Percentiles rank a stretch among this genome's conserved stretches.
Evolutionary conservation across 2,329 filamentous ascomycete genomes (phyloP).

Genomic region (Bipolaris bicolor): DNA sequence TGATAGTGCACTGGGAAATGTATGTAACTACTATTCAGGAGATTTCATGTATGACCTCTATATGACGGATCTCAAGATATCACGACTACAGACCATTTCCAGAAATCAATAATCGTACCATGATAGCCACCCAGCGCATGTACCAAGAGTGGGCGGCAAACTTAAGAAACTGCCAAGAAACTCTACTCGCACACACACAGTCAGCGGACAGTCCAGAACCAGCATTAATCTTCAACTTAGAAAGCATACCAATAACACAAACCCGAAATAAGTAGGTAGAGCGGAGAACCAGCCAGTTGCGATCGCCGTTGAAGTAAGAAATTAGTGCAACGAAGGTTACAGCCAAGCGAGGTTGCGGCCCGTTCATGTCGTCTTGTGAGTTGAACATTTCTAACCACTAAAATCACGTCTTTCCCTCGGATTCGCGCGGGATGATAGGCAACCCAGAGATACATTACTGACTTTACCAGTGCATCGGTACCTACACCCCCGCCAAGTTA

Average conservation of each 20-base stretch:
- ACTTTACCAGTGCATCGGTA: neutral
- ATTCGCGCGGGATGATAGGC: neutral
- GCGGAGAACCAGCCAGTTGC: neutral
- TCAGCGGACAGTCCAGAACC: neutral
- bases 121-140: neutral
- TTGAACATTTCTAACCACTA: neutral
- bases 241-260: neutral
- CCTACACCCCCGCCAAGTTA: neutral
- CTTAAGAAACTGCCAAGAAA: no score
- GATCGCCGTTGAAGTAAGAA: neutral
- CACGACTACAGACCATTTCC: neutral
- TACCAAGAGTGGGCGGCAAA: neutral
- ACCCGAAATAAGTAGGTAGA: neutral
- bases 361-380: neutral
- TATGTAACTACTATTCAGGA: neutral
- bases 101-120: neutral
- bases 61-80: neutral
- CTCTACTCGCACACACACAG: neutral
- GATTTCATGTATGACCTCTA: neutral
- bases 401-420: neutral
- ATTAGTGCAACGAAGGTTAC: conserved; percentile 1
- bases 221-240: neutral
- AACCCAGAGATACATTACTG: neutral
- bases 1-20: neutral
- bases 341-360: no score